phyloP scores from a whole-genome alignment of 179 eudicot genomes.

The Monotropa hypopitys region DNA sequence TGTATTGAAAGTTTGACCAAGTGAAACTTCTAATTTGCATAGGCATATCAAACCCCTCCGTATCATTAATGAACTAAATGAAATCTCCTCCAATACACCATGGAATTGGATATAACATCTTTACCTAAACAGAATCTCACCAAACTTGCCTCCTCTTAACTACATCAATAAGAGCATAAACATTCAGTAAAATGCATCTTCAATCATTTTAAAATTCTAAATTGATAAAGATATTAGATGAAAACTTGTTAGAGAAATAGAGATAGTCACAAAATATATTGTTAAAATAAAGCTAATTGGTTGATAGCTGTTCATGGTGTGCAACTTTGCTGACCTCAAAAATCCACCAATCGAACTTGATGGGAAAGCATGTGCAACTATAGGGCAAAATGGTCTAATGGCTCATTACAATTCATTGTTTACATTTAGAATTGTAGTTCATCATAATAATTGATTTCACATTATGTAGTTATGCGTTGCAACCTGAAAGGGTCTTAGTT shows the following conservation, averaged over 20 bases:
- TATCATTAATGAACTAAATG: too few relatives aligned
- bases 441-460: background rate
- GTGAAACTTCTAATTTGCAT: too few relatives aligned
- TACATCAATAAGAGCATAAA: too few relatives aligned
- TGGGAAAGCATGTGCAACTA: slow-evolving; percentile 98
- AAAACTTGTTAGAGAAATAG: background rate
- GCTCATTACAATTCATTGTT: slow-evolving; percentile 87
- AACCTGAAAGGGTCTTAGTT: background rate
- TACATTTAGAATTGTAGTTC: slow-evolving; percentile 20
- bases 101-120: too few relatives aligned
- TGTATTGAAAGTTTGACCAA: too few relatives aligned
- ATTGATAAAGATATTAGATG: background rate
- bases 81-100: too few relatives aligned
- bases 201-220: too few relatives aligned
- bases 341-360: slow-evolving; percentile 88
- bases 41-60: too few relatives aligned
- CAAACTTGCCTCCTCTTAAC: too few relatives aligned
- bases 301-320: slow-evolving; percentile 6
- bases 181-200: too few relatives aligned
- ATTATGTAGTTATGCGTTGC: background rate
- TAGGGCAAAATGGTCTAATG: slow-evolving; percentile 97
- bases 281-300: background rate
- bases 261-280: background rate
- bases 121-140: too few relatives aligned
- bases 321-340: slow-evolving; percentile 92